phyloP scores from a whole-genome alignment of 371 early-diverging fungal genomes.

The Lichtheimia hyalospora region DNA sequence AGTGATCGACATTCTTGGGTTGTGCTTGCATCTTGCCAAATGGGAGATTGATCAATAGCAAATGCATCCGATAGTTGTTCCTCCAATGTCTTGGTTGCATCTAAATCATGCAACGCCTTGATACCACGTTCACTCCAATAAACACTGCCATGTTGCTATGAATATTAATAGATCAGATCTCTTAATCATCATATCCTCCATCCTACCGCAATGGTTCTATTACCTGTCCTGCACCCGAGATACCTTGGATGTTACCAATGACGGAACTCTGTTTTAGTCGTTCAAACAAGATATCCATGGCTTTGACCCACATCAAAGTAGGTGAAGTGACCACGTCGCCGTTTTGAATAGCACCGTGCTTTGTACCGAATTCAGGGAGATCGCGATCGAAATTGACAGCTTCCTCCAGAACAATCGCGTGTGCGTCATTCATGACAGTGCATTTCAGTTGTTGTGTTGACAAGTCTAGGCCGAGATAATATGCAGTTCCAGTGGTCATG shows the following conservation, averaged over 20 bases:
- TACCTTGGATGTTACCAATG: conserved; percentile 46
- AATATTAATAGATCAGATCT: too few species aligned
- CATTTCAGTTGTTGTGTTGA: conserved; percentile 82
- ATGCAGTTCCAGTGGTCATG: background rate
- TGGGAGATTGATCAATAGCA: conserved; percentile 67
- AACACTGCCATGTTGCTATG: conserved; percentile 83
- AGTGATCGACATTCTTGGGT: conserved; percentile 60
- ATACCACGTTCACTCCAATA: conserved; percentile 66
- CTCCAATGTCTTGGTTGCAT: conserved; percentile 28
- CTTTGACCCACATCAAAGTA: conserved; percentile 80
- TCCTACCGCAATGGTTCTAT: background rate
- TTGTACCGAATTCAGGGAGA: conserved; percentile 56
- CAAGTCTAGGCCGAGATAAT: conserved; percentile 70
- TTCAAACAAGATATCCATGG: conserved; percentile 63
- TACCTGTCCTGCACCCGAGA: conserved; percentile 78
- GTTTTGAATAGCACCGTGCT: conserved; percentile 52
- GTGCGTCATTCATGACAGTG: conserved; percentile 46
- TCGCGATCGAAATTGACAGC: conserved; percentile 59
- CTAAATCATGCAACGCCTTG: conserved; percentile 35
- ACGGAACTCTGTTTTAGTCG: conserved; percentile 30
- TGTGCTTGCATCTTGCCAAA: conserved; percentile 87
- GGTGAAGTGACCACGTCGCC: conserved; percentile 63
- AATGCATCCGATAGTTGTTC: conserved; percentile 64
- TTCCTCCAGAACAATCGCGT: conserved; percentile 41
- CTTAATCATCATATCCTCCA: too few species aligned